Conservation (phyloP, 116 monocot genomes). For the Trichopus zeylanicus region DNA sequence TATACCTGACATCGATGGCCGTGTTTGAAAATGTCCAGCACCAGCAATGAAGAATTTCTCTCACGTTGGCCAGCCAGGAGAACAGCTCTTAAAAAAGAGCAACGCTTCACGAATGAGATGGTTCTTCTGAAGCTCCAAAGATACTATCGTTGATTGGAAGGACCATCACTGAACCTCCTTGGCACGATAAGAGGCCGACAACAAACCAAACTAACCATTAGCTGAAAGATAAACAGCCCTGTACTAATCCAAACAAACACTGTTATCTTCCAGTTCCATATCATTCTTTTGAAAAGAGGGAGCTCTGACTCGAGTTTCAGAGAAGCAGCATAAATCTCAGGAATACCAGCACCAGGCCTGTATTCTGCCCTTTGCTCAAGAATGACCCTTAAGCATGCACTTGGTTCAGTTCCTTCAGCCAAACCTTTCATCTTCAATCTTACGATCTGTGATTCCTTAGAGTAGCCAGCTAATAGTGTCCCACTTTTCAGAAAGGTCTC, state of each 20-base stretch:
- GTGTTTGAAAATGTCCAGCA: too few species aligned
- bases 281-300: constrained; percentile 55
- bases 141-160: constrained; percentile 4
- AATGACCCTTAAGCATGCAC: constrained; percentile 40
- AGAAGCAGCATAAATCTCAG: constrained; percentile 86
- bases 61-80: too few species aligned
- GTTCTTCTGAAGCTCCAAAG: neutral
- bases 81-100: too few species aligned
- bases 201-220: constrained; percentile 50
- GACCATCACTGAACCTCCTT: neutral
- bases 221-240: constrained; percentile 46
- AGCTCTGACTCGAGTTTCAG: constrained; percentile 72
- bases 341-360: constrained; percentile 66
- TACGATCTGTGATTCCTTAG: constrained; percentile 64
- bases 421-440: constrained; percentile 56
- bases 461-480: constrained; percentile 61
- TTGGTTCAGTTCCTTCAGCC: constrained; percentile 41
- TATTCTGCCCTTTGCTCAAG: constrained; percentile 78
- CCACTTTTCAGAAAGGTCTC: constrained; percentile 61
- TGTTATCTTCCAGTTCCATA: constrained; percentile 89
- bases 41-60: too few species aligned
- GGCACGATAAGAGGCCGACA: constrained; percentile 45
- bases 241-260: constrained; percentile 62
- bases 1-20: too few species aligned
- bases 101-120: too few species aligned